Evolutionary conservation across 73 alveolate genomes (phyloP).

Genomic region (Paramecium bursaria): DNA sequence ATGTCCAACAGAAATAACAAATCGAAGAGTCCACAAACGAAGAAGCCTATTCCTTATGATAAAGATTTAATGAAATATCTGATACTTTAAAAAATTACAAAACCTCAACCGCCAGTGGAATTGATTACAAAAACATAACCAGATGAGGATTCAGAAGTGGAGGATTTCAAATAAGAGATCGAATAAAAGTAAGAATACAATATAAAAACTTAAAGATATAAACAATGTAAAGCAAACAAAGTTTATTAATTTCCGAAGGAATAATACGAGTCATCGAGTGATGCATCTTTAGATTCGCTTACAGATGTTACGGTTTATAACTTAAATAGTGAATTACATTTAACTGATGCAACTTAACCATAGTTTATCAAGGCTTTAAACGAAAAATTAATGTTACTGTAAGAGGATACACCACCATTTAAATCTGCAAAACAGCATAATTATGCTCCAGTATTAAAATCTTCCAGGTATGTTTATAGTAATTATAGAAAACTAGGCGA

Average conservation of each 20-base stretch:
- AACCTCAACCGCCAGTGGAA: slow-evolving; percentile 48
- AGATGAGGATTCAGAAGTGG: slow-evolving; percentile 64
- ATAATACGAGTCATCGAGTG: slow-evolving; percentile 18
- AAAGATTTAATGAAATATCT: slow-evolving; percentile 57
- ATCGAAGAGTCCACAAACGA: slow-evolving; percentile 44
- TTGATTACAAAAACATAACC: slow-evolving; percentile 52
- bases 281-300: slow-evolving; percentile 33
- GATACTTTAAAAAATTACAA: slow-evolving; percentile 40
- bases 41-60: not conserved
- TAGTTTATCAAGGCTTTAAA: slow-evolving; percentile 44
- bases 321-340: slow-evolving; percentile 17
- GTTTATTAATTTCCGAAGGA: slow-evolving; percentile 42
- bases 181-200: slow-evolving; percentile 39
- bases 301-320: slow-evolving; percentile 18
- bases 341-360: slow-evolving; percentile 60
- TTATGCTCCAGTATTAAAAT: slow-evolving; percentile 24
- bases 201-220: not conserved
- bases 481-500: too few species aligned
- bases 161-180: slow-evolving; percentile 43
- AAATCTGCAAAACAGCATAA: not conserved
- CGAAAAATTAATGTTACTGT: slow-evolving; percentile 50
- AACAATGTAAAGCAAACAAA: slow-evolving; percentile 10
- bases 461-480: slow-evolving; percentile 39
- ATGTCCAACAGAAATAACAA: slow-evolving; percentile 63
- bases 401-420: not conserved